Evolutionary conservation across 139 green algal species (phyloP).

Genomic region (Ettlia oleoabundans): DNA sequence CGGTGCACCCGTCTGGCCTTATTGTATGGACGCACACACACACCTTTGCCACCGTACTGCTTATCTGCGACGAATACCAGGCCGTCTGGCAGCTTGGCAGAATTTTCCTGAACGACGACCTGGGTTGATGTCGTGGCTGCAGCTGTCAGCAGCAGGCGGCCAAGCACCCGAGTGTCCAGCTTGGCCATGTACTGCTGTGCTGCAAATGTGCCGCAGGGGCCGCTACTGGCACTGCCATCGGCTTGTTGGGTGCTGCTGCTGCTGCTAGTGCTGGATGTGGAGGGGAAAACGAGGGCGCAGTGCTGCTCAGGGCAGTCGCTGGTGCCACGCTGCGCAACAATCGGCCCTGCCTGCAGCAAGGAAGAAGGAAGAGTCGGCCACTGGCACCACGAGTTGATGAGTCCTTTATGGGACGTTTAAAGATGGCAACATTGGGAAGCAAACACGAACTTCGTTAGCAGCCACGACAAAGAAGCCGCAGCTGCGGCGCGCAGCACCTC

Average conservation of each 20-base stretch:
- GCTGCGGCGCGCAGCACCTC: no score
- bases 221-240: no score
- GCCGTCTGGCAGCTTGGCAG: constrained; percentile 61
- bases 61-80: constrained; percentile 72
- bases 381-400: no score
- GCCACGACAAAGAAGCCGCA: no score
- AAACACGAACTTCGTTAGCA: no score
- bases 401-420: no score
- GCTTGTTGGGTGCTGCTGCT: not conserved
- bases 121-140: constrained; percentile 65
- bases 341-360: not conserved
- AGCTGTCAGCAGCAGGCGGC: constrained; percentile 56
- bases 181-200: constrained; percentile 26
- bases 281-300: not conserved
- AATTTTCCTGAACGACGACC: constrained; percentile 64
- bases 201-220: constrained; percentile 45
- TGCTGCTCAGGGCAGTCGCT: constrained; percentile 7
- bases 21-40: constrained; percentile 24
- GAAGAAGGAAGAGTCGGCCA: not conserved
- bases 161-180: constrained; percentile 43
- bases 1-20: not conserved
- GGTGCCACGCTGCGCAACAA: not conserved
- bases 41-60: constrained; percentile 78
- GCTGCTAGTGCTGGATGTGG: not conserved
- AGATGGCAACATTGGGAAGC: no score